Percentiles rank a stretch among this genome's conserved stretches.
These are phyloP conservation scores for Gyromitra esculenta DNA, from an alignment of 2,329 filamentous ascomycete species.

Conservation along the genomic window DNA sequence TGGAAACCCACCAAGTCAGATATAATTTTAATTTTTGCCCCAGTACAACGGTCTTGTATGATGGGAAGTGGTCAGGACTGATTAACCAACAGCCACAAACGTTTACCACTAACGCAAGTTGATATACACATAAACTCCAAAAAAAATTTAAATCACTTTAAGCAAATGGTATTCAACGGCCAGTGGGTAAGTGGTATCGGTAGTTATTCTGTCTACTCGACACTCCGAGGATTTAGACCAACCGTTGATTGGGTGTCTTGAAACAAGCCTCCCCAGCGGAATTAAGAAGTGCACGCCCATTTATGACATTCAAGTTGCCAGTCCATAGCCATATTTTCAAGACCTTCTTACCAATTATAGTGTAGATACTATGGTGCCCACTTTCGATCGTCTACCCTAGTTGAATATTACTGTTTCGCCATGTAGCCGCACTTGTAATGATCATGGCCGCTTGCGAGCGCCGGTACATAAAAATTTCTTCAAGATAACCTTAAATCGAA, in stretches of 20 bases:
- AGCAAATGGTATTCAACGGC: no score
- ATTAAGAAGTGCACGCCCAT: no score
- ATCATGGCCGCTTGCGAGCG: background rate
- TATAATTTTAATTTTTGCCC: background rate
- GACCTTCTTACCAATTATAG: background rate
- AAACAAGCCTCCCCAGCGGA: background rate
- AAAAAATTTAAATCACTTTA: background rate
- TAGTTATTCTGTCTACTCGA: no score
- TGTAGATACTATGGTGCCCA: no score
- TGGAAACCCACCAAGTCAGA: background rate
- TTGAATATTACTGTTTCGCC: background rate
- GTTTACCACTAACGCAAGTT: background rate
- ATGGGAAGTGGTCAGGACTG: background rate
- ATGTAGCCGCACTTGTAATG: background rate
- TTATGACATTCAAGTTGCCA: background rate
- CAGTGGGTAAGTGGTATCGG: no score
- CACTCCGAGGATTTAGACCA: no score
- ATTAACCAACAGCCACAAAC: background rate
- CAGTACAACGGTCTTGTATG: background rate
- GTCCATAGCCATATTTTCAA: background rate
- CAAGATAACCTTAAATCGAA: background rate
- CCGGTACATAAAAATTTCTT: background rate
- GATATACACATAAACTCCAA: background rate
- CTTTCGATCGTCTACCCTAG: no score
- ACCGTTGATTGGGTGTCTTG: background rate